Base-by-base conservation (phyloP, 2,329 filamentous ascomycete genomes). In the Drechslera avenae region DNA sequence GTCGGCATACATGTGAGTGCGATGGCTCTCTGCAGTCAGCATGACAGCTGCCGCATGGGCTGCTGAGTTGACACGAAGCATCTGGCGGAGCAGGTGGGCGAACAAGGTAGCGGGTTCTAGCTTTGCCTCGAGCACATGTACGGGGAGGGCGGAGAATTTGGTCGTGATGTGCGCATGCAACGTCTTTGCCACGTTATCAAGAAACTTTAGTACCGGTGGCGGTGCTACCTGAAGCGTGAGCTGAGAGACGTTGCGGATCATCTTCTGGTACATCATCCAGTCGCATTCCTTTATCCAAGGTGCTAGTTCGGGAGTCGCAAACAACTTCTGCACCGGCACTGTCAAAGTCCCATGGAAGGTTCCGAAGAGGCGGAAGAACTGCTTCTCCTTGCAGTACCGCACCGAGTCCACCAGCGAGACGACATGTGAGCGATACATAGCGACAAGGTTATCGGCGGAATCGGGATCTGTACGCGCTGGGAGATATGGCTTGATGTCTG, bases 281-380 rank as follows among this genome's bases (percentile, higher is more conserved):
- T 99, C 94, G 70, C 91, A 96, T 71, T 96, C 89, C 69, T 94
- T 90, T 54, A 99, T 95, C 94, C 94, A 99, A 1, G 88, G 83
- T 2, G 91, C 90, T 47, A 97, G 79, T 47, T 86, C 86, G 2
- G 88, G 86, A 66, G 96, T 86, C 12, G 86, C 86, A 65, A 99
- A 88, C 2, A 99, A 78, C 73, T 95, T 97, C 73, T 97, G 91
- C 3, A 97, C 93, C 5, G 94, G 94, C 74, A 97, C 95, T 0
- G 94, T 99, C 64, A 99, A 83, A 2, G 92, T 97, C 47, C 94
- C 94, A 67, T 96, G 91, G 72, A 99, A 97, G 1, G 93, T 94
- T 5, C 89, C 92, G 71, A 95, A 96, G 13, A 97, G 83, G 60
- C 95, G 90, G 71, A 96, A 96, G 72, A 99, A 96, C 5, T 91